Conservation (phyloP, 371 early-diverging fungal species). For the Zopfochytrium polystomum region DNA sequence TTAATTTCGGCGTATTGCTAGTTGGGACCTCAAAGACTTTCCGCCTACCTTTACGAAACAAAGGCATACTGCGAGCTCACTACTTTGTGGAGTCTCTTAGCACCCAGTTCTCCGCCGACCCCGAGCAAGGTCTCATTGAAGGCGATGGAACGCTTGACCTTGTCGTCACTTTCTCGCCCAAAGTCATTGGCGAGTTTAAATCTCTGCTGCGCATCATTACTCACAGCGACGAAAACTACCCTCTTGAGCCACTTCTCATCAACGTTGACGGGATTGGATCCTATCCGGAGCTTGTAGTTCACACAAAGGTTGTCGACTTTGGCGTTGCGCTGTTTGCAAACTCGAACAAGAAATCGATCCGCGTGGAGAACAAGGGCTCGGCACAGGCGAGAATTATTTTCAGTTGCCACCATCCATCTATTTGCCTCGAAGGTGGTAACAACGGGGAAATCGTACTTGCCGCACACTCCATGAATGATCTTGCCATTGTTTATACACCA, state of each 20-base stretch:
- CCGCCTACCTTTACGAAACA: constrained; percentile 35
- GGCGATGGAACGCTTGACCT: constrained; percentile 42
- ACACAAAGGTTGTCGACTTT: constrained; percentile 50
- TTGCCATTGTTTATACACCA: constrained; percentile 46
- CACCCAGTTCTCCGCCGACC: constrained; percentile 45
- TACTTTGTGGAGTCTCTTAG: constrained; percentile 46
- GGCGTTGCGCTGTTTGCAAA: constrained; percentile 49
- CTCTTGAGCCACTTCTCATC: constrained; percentile 35
- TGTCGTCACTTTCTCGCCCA: constrained; percentile 39
- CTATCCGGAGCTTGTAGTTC: constrained; percentile 52
- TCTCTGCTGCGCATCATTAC: constrained; percentile 32
- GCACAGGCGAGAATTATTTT: constrained; percentile 51
- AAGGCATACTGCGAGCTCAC: constrained; percentile 41
- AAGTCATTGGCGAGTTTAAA: constrained; percentile 24
- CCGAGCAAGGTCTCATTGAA: constrained; percentile 53
- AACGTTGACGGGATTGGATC: constrained; percentile 42
- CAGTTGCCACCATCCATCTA: constrained; percentile 47
- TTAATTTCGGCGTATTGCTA: constrained; percentile 50
- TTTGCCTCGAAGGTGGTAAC: constrained; percentile 34
- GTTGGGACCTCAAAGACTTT: constrained; percentile 42
- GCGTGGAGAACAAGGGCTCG: constrained; percentile 49
- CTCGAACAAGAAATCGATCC: constrained; percentile 42
- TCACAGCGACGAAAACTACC: constrained; percentile 29
- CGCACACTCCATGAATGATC: constrained; percentile 35
- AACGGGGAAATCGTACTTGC: constrained; percentile 29